Conservation (phyloP, 106 monocot genomes). For the Acanthochlamys bracteata region DNA sequence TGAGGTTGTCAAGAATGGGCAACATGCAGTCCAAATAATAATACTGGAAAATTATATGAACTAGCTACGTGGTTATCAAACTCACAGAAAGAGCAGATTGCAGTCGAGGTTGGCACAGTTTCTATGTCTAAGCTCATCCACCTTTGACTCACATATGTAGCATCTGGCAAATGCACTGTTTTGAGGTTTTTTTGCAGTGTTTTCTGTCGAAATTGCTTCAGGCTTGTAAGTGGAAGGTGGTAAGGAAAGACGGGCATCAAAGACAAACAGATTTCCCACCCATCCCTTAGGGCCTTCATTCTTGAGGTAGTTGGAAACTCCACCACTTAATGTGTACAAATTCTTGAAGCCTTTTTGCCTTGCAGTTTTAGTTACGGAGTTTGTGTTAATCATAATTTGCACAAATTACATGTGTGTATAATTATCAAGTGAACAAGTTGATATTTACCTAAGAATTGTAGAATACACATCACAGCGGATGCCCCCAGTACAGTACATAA, state of each 20-base stretch:
- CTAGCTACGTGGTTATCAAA: neutral
- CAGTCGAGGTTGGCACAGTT: constrained; percentile 96
- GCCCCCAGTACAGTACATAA: constrained; percentile 98
- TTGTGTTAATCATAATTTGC: too few species aligned
- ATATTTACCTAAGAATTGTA: constrained; percentile 73
- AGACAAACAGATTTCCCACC: constrained; percentile 91
- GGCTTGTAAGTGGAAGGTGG: constrained; percentile 66
- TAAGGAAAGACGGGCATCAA: constrained; percentile 78
- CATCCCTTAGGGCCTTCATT: constrained; percentile 64
- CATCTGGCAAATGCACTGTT: constrained; percentile 55
- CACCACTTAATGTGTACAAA: constrained; percentile 76
- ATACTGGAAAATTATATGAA: too few species aligned
- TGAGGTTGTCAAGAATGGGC: neutral
- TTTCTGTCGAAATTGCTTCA: constrained; percentile 2
- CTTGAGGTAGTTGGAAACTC: constrained; percentile 80
- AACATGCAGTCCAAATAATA: too few species aligned
- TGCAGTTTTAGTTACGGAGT: too few species aligned
- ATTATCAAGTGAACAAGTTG: neutral
- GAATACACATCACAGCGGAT: constrained; percentile 98
- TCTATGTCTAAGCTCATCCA: constrained; percentile 62
- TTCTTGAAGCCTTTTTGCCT: constrained; percentile 85
- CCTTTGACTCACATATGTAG: constrained; percentile 52
- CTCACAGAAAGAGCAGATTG: constrained; percentile 87
- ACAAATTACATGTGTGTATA: neutral
- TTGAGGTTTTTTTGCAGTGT: constrained; percentile 11